phyloP scores from a whole-genome alignment of 2,329 filamentous ascomycete species.

The Aspergillus phoenicis region DNA sequence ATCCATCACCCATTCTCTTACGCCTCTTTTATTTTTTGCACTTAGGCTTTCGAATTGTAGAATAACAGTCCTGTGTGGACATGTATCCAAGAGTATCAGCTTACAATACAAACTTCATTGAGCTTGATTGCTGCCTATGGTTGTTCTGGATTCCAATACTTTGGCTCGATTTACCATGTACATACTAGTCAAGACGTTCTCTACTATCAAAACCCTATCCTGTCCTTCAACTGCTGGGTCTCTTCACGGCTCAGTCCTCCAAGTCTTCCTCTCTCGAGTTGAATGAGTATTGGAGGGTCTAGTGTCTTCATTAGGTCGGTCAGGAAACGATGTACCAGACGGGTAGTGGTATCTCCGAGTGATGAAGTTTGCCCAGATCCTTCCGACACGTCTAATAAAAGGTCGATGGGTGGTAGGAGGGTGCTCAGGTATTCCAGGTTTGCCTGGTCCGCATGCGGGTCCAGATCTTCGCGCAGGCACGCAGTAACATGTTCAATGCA shows the following conservation, averaged over 20 bases:
- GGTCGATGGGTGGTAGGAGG: slow-evolving; percentile 19
- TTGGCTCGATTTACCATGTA: not conserved
- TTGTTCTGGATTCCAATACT: not conserved
- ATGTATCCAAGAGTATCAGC: not conserved
- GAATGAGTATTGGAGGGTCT: slow-evolving; percentile 52
- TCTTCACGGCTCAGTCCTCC: slow-evolving; percentile 41
- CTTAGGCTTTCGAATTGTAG: not conserved
- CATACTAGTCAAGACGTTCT: not conserved
- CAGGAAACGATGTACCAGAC: slow-evolving; percentile 46
- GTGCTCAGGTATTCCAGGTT: slow-evolving; percentile 23
- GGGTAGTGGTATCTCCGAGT: slow-evolving; percentile 43
- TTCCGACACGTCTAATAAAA: slow-evolving; percentile 30
- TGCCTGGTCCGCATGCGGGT: slow-evolving; percentile 30
- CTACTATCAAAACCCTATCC: slow-evolving; percentile 25
- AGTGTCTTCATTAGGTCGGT: slow-evolving; percentile 46
- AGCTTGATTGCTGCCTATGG: not conserved
- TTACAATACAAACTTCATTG: not conserved
- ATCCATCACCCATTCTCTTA: slow-evolving; percentile 3
- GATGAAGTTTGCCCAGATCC: slow-evolving; percentile 29
- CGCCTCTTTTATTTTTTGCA: too few relatives aligned
- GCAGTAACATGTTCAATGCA: slow-evolving; percentile 50
- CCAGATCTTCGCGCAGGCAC: slow-evolving; percentile 39
- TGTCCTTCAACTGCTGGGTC: slow-evolving; percentile 39
- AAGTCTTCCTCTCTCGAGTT: slow-evolving; percentile 54
- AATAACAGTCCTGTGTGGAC: not conserved